These are phyloP conservation scores for Ambispora gerdemannii DNA, from an alignment of 192 early-diverging fungal genomes.

Conservation along the genomic window DNA sequence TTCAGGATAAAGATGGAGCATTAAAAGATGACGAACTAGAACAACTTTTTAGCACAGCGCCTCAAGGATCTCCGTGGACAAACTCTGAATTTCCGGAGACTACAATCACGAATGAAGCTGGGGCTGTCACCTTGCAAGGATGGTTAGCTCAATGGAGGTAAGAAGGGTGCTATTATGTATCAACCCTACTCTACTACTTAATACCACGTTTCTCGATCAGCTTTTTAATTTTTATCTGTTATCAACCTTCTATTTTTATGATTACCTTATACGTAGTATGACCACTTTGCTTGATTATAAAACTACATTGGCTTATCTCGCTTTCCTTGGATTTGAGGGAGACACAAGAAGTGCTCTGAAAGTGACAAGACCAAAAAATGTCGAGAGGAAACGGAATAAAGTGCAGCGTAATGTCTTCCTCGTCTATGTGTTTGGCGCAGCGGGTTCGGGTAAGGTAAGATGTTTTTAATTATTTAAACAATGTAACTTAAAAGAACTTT, in stretches of 20 bases:
- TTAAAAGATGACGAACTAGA: conserved; percentile 81
- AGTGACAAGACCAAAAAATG: conserved; percentile 64
- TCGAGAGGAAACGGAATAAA: conserved; percentile 76
- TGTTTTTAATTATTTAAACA: not conserved
- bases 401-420: conserved; percentile 88
- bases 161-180: not conserved
- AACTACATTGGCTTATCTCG: conserved; percentile 88
- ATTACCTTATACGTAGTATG: conserved; percentile 62
- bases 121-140: conserved; percentile 90
- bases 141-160: conserved; percentile 99
- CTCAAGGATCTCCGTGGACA: conserved; percentile 94
- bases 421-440: conserved; percentile 92
- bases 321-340: conserved; percentile 92
- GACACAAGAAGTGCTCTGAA: conserved; percentile 88
- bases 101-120: conserved; percentile 85
- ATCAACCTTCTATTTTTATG: not conserved
- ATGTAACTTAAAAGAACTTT: too few relatives aligned
- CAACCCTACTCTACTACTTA: not conserved
- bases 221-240: not conserved
- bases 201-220: not conserved
- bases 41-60: conserved; percentile 74
- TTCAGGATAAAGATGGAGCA: conserved; percentile 92
- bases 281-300: conserved; percentile 89
- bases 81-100: conserved; percentile 83
- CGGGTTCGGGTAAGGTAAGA: conserved; percentile 84